Percentiles rank a stretch among this genome's conserved stretches.
These are phyloP conservation scores for Globisporangium megalacanthum DNA, from an alignment of 352 stramenopile genomes.

Conservation along the genomic window DNA sequence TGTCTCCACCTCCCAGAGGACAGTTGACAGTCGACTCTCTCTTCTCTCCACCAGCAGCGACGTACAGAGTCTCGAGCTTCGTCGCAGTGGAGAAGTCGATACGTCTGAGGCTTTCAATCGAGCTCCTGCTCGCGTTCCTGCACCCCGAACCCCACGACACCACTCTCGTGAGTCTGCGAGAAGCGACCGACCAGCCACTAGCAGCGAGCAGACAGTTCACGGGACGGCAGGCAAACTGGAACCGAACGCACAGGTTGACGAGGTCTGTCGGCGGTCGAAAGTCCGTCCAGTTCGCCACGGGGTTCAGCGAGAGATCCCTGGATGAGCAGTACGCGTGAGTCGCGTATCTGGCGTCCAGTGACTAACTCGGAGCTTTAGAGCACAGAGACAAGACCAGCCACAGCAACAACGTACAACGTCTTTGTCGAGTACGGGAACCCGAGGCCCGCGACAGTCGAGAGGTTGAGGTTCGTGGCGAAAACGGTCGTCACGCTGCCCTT, in stretches of 20 bases:
- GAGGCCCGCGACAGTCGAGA: conserved; percentile 6
- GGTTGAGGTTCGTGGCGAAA: conserved; percentile 10
- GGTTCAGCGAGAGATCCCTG: conserved; percentile 12
- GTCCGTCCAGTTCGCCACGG: conserved; percentile 9
- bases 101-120: conserved; percentile 3
- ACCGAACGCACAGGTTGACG: conserved; percentile 3
- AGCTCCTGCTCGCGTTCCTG: conserved; percentile 4
- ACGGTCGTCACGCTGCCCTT: neutral
- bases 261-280: neutral
- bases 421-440: conserved; percentile 5
- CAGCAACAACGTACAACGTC: conserved; percentile 7
- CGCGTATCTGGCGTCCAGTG: neutral
- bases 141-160: neutral
- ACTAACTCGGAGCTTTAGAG: neutral
- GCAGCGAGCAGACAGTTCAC: neutral
- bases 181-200: neutral
- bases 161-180: too few relatives aligned
- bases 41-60: neutral
- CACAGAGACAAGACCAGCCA: too few relatives aligned
- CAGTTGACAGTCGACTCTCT: too few relatives aligned
- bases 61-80: conserved; percentile 4
- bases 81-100: conserved; percentile 6
- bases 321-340: neutral
- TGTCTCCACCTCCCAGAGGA: neutral
- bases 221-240: too few relatives aligned